Conservation (phyloP, 495 filamentous ascomycete species). For the Alectoria sarmentosa region DNA sequence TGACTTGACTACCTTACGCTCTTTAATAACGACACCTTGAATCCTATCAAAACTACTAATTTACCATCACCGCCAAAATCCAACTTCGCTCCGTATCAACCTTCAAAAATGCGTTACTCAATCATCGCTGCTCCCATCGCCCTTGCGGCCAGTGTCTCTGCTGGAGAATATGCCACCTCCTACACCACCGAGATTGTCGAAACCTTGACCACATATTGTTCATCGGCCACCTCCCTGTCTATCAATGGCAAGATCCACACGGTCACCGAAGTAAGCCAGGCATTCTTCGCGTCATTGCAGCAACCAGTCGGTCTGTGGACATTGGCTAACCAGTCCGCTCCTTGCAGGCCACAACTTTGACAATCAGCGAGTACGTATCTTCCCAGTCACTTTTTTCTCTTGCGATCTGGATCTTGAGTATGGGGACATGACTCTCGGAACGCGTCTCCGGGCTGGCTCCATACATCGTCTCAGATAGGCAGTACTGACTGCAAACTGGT, state of each 20-base stretch:
- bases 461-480: too few relatives aligned
- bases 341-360: constrained; percentile 31
- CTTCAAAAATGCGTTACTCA: constrained; percentile 73
- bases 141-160: constrained; percentile 51
- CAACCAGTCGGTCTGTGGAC: neutral
- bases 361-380: constrained; percentile 34
- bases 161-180: constrained; percentile 37
- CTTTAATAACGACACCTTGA: constrained; percentile 27
- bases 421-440: too few relatives aligned
- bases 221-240: constrained; percentile 62
- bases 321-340: constrained; percentile 8
- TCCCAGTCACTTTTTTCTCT: too few relatives aligned
- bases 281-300: constrained; percentile 7
- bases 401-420: too few relatives aligned
- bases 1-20: constrained; percentile 14
- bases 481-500: too few relatives aligned
- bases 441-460: too few relatives aligned
- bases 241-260: constrained; percentile 68
- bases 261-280: constrained; percentile 56
- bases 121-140: constrained; percentile 55
- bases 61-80: constrained; percentile 2
- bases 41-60: constrained; percentile 10
- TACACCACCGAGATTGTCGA: constrained; percentile 75
- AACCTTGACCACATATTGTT: constrained; percentile 81
- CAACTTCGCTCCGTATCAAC: constrained; percentile 19